Evolutionary conservation across 345 rosid genomes (phyloP).

Genomic region (Lepidium africanum): DNA sequence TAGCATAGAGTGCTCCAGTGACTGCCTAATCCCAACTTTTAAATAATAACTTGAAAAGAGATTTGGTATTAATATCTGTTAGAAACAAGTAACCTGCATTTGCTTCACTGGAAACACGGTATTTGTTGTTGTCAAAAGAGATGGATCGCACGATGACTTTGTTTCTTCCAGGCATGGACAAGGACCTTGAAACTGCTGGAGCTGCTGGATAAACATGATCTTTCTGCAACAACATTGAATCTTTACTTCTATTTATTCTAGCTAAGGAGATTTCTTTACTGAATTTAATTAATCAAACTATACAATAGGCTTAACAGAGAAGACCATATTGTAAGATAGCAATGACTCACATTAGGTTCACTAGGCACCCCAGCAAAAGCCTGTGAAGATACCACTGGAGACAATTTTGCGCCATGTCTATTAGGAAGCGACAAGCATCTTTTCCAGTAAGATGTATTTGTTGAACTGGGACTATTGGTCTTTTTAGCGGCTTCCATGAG

Average conservation of each 20-base stretch:
- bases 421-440: constrained; percentile 77
- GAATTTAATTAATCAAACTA: background rate
- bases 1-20: background rate
- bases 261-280: background rate
- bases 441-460: constrained; percentile 50
- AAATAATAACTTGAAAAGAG: background rate
- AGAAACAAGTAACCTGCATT: constrained; percentile 41
- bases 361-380: constrained; percentile 48
- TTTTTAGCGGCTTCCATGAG: constrained; percentile 40
- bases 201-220: constrained; percentile 36
- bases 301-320: background rate
- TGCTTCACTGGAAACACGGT: constrained; percentile 31
- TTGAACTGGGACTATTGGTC: constrained; percentile 31
- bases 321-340: background rate
- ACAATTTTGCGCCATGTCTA: constrained; percentile 51
- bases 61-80: background rate
- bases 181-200: constrained; percentile 67
- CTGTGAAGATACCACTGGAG: constrained; percentile 56
- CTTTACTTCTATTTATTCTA: background rate
- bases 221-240: constrained; percentile 44
- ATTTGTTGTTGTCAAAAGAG: constrained; percentile 53
- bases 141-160: constrained; percentile 67
- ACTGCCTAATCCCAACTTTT: background rate
- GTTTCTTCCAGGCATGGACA: constrained; percentile 69
- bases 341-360: constrained; percentile 48